Evolutionary conservation across 2,329 filamentous ascomycete genomes (phyloP).

Genomic region (Hymenoscyphus salicellus): DNA sequence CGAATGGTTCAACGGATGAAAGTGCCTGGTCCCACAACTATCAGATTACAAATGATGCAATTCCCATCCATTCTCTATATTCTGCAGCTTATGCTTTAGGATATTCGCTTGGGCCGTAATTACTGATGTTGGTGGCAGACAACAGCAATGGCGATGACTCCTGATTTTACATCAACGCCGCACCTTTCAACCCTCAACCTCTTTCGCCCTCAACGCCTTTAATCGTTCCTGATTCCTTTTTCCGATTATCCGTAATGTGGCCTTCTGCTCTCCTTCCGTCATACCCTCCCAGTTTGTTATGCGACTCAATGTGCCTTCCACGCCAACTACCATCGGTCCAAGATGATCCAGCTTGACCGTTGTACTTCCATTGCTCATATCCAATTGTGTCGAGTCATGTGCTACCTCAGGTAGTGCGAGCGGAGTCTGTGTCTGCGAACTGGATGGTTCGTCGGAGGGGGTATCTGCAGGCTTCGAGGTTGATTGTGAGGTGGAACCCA

Average conservation of each 20-base stretch:
- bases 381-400: constrained; percentile 20
- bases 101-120: too few relatives aligned
- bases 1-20: too few relatives aligned
- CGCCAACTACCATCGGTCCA: constrained; percentile 71
- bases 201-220: constrained; percentile 48
- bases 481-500: neutral
- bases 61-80: too few relatives aligned
- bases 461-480: neutral
- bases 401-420: constrained; percentile 22
- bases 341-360: constrained; percentile 62
- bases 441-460: neutral
- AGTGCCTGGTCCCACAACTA: too few relatives aligned
- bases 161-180: neutral
- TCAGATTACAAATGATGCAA: too few relatives aligned
- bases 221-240: constrained; percentile 66
- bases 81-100: too few relatives aligned
- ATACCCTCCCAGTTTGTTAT: constrained; percentile 73
- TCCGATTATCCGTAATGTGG: constrained; percentile 63
- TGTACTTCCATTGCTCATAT: constrained; percentile 30
- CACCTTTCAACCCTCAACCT: constrained; percentile 22
- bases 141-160: too few relatives aligned
- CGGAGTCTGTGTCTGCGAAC: constrained; percentile 9
- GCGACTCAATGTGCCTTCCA: constrained; percentile 66
- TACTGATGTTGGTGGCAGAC: too few relatives aligned
- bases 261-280: constrained; percentile 64